Conservation (phyloP, 169 alveolate species). For the Eimeria maxima region DNA sequence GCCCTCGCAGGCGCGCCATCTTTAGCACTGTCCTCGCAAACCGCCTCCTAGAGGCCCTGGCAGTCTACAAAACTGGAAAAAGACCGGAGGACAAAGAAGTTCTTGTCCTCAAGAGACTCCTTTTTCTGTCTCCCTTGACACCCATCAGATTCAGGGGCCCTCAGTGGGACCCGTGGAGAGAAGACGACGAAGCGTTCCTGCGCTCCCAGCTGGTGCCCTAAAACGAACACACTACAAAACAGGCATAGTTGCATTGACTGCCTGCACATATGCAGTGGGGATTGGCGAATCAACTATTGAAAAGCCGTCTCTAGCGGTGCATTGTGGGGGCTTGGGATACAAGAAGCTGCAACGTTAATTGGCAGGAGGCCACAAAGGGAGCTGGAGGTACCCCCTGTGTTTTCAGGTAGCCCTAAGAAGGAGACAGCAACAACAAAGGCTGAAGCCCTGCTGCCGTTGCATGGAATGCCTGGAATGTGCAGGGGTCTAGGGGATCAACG, state of each 20-base stretch:
- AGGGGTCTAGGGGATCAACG: neutral
- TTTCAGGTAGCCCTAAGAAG: neutral
- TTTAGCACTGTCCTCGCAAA: neutral
- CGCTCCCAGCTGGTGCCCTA: neutral
- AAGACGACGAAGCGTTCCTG: neutral
- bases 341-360: neutral
- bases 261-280: neutral
- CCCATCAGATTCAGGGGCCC: neutral
- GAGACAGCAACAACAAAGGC: neutral
- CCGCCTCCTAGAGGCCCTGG: neutral
- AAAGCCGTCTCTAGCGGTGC: neutral
- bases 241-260: neutral
- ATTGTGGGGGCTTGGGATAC: neutral
- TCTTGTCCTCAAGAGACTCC: neutral
- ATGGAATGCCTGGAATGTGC: neutral
- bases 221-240: neutral
- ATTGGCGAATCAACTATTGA: neutral
- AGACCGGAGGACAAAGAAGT: neutral
- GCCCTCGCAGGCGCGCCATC: neutral
- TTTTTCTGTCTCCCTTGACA: neutral
- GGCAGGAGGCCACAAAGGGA: neutral
- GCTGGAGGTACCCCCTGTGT: neutral
- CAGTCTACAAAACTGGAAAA: neutral
- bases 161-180: conserved; percentile 9
- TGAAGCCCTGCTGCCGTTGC: neutral